Conservation (phyloP, 306 rosid genomes). For the Astragalus glycyphyllos region DNA sequence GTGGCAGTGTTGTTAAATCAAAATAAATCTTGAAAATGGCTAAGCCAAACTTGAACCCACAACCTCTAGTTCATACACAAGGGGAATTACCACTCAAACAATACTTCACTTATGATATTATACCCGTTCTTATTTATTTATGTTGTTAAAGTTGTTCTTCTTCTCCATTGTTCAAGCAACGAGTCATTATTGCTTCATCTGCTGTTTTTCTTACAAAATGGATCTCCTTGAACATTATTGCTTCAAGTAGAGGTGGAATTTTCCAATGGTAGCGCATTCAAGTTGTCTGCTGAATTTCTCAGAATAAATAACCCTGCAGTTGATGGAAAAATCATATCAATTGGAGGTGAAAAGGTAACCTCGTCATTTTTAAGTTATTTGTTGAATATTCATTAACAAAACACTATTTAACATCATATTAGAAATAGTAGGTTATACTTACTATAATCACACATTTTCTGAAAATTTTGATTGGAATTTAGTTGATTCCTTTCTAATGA, state of each 20-base stretch:
- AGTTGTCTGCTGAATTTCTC: conserved; percentile 84
- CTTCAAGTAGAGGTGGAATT: conserved; percentile 78
- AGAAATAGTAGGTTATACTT: not conserved
- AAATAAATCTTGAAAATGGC: no score
- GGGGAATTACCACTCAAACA: no score
- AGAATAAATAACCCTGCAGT: conserved; percentile 86
- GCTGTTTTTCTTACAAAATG: not conserved
- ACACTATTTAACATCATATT: not conserved
- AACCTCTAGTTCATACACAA: no score
- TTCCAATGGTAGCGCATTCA: conserved; percentile 63
- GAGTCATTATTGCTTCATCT: no score
- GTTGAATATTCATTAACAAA: not conserved
- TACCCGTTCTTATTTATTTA: no score
- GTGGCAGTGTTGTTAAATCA: no score
- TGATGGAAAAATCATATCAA: conserved; percentile 79
- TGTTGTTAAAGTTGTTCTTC: no score
- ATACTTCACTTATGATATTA: no score
- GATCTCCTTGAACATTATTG: conserved; percentile 8
- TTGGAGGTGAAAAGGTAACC: conserved; percentile 86
- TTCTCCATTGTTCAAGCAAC: no score
- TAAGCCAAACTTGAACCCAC: no score
- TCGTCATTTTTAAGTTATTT: not conserved
- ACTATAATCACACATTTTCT: not conserved
- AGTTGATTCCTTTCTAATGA: conserved; percentile 23
- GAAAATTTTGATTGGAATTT: conserved; percentile 9